Evolutionary conservation across 2,329 filamentous ascomycete genomes (phyloP).

Genomic region (Arthrobotrys sphaeroides): DNA sequence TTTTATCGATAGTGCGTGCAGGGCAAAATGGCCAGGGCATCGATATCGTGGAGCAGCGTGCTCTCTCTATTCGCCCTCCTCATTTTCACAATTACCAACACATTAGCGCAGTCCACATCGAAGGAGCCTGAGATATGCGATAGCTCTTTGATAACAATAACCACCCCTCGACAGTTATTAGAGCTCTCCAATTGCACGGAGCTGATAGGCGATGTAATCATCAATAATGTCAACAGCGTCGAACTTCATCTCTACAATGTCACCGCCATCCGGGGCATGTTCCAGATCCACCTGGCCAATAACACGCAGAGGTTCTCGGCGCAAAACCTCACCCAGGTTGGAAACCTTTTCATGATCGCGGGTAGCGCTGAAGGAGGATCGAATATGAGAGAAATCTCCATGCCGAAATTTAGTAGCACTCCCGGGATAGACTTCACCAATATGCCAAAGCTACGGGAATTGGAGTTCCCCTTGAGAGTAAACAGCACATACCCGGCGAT

Average conservation of each 20-base stretch:
- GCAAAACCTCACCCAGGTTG: slow-evolving; percentile 36
- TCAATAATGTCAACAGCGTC: slow-evolving; percentile 41
- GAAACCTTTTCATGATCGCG: slow-evolving; percentile 47
- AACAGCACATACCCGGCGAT: slow-evolving; percentile 43
- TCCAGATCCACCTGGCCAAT: slow-evolving; percentile 45
- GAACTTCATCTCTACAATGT: slow-evolving; percentile 38
- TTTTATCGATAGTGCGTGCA: slow-evolving; percentile 9
- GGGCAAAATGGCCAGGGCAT: slow-evolving; percentile 31
- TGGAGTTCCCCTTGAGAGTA: slow-evolving; percentile 42
- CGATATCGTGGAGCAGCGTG: slow-evolving; percentile 13
- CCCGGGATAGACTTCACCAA: slow-evolving; percentile 36
- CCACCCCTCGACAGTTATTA: slow-evolving; percentile 23
- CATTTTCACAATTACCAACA: slow-evolving; percentile 36
- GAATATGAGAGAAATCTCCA: slow-evolving; percentile 25
- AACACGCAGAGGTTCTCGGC: slow-evolving; percentile 39
- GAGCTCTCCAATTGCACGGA: slow-evolving; percentile 43
- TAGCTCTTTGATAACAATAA: slow-evolving; percentile 32
- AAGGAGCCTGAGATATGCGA: slow-evolving; percentile 36
- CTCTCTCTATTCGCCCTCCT: slow-evolving; percentile 36
- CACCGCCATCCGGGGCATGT: slow-evolving; percentile 39
- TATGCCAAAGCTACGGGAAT: slow-evolving; percentile 33
- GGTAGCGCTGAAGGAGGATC: slow-evolving; percentile 22
- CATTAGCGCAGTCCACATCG: slow-evolving; percentile 6
- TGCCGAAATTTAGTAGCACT: slow-evolving; percentile 38
- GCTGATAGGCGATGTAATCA: slow-evolving; percentile 36